Conservation (phyloP, 305 asterid genomes). For the Rubia tinctorum region DNA sequence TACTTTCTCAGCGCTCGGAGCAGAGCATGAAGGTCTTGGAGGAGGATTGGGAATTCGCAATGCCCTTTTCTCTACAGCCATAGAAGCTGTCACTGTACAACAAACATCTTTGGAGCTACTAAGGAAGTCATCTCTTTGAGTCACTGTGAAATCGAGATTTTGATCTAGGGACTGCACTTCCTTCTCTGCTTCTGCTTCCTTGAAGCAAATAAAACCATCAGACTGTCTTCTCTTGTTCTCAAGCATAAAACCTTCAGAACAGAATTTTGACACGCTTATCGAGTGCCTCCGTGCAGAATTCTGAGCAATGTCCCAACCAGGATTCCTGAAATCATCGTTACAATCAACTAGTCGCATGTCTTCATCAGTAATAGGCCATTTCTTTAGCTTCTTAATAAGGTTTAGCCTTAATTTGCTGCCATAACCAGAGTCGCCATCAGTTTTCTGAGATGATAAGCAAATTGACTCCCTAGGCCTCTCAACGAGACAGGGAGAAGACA, state of each 20-base stretch:
- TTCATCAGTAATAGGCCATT: slow-evolving; percentile 82
- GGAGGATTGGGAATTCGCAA: slow-evolving; percentile 84
- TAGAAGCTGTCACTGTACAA: slow-evolving; percentile 43
- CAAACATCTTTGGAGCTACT: slow-evolving; percentile 35
- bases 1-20: slow-evolving; percentile 31
- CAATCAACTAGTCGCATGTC: slow-evolving; percentile 47
- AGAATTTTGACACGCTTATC: slow-evolving; percentile 63
- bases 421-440: slow-evolving; percentile 49
- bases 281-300: slow-evolving; percentile 67
- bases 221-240: slow-evolving; percentile 64
- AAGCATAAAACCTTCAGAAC: slow-evolving; percentile 41
- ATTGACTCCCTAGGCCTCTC: slow-evolving; percentile 59
- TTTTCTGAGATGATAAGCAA: slow-evolving; percentile 49
- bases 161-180: slow-evolving; percentile 39
- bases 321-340: slow-evolving; percentile 27
- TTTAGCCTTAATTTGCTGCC: slow-evolving; percentile 43
- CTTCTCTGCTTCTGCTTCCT: slow-evolving; percentile 62
- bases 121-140: slow-evolving; percentile 29
- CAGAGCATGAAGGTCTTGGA: slow-evolving; percentile 68
- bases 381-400: slow-evolving; percentile 73
- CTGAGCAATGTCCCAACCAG: slow-evolving; percentile 43
- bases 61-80: slow-evolving; percentile 69
- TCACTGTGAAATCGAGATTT: slow-evolving; percentile 39
- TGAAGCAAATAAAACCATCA: slow-evolving; percentile 68
- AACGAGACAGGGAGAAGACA: slow-evolving; percentile 37